A percentile compares a stretch with the other conserved stretches of the same genome.
Evolutionary conservation across 768 basidiomycete genomes (phyloP).

Genomic region (Tulasnella sp.): DNA sequence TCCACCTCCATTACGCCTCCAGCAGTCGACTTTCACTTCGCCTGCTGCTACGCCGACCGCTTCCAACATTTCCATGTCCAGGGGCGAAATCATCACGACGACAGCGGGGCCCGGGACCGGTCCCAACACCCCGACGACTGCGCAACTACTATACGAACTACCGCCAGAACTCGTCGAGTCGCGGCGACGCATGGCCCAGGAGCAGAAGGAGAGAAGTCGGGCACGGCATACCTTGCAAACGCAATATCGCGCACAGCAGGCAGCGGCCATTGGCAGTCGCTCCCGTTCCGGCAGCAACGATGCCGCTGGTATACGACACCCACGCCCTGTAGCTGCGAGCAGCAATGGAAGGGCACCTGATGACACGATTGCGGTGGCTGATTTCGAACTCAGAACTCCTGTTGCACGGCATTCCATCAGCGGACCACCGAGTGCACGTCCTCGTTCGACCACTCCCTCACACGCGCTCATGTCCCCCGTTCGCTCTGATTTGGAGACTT

Average conservation of each 20-base stretch:
- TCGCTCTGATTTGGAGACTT: conserved; percentile 64
- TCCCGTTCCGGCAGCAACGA: not conserved
- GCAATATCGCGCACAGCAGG: conserved; percentile 1
- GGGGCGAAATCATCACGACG: not conserved
- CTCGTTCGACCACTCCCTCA: conserved; percentile 54
- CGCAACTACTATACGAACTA: conserved; percentile 60
- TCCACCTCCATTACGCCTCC: not conserved
- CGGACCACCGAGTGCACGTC: conserved; percentile 31
- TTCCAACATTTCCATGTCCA: conserved; percentile 35
- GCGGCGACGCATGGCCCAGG: conserved; percentile 33
- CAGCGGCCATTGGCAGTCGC: not conserved
- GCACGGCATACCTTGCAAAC: conserved; percentile 45
- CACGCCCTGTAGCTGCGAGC: not conserved
- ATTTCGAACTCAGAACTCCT: conserved; percentile 26
- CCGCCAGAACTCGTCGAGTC: conserved; percentile 37
- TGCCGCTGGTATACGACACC: not conserved
- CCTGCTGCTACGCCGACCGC: conserved; percentile 32
- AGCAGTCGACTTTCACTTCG: not conserved
- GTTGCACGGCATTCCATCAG: conserved; percentile 45
- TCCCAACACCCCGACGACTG: conserved; percentile 39
- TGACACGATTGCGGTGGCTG: not conserved
- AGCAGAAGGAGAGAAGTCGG: not conserved
- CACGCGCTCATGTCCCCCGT: conserved; percentile 59
- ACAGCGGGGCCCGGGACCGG: conserved; percentile 1
- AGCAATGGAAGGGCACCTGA: not conserved